Conservation (phyloP, 371 early-diverging fungal genomes). For the Mortierella sp. region DNA sequence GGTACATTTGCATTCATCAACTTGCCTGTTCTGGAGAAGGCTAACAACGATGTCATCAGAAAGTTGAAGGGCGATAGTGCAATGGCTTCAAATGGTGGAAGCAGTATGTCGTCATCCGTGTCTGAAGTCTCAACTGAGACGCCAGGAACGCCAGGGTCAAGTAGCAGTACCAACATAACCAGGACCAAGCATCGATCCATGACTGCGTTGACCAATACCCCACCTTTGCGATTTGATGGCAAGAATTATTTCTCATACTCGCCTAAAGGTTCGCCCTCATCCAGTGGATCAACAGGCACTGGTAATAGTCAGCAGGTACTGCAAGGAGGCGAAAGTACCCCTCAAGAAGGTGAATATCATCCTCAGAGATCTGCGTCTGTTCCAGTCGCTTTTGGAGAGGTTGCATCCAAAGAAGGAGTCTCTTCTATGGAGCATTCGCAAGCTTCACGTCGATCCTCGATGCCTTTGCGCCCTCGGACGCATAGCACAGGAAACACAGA, state of each 20-base stretch:
- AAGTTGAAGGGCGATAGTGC: conserved; percentile 67
- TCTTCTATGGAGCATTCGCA: conserved; percentile 24
- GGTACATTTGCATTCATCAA: conserved; percentile 95
- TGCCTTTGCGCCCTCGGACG: conserved; percentile 55
- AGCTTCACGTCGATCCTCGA: conserved; percentile 34
- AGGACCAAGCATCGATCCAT: conserved; percentile 52
- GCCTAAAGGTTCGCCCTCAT: conserved; percentile 48
- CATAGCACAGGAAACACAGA: conserved; percentile 45
- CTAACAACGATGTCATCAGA: conserved; percentile 85
- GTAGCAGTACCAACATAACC: conserved; percentile 23
- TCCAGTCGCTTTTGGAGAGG: conserved; percentile 50
- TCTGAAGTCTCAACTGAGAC: conserved; percentile 48
- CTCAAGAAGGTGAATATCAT: conserved; percentile 38
- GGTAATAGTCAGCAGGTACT: conserved; percentile 18
- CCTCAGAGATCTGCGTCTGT: conserved; percentile 55
- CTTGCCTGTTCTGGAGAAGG: conserved; percentile 87
- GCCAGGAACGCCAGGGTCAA: conserved; percentile 41
- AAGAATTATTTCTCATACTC: conserved; percentile 55
- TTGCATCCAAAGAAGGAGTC: conserved; percentile 14
- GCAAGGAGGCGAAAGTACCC: conserved; percentile 17
- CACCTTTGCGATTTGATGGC: conserved; percentile 50
- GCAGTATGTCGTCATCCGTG: conserved; percentile 42
- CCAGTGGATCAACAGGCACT: conserved; percentile 34
- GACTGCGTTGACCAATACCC: conserved; percentile 40
- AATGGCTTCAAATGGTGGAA: conserved; percentile 37